These are phyloP conservation scores for Aurantiochytrium sp. DNA, from an alignment of 108 stramenopile genomes.

Conservation along the genomic window DNA sequence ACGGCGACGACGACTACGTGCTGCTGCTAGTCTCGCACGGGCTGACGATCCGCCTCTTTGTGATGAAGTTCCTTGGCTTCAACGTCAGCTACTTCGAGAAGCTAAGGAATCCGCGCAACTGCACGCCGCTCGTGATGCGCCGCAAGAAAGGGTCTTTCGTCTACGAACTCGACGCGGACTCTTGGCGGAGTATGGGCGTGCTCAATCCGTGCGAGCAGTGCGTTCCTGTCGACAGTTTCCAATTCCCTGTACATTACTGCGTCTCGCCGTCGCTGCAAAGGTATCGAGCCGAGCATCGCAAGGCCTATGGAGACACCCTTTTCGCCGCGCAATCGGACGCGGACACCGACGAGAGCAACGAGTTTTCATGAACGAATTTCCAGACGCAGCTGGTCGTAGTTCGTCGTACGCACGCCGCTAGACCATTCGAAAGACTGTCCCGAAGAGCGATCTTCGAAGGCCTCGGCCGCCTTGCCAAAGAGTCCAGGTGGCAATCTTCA, in stretches of 20 bases:
- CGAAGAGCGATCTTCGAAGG: too few relatives aligned
- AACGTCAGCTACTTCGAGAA: background rate
- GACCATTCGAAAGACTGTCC: too few relatives aligned
- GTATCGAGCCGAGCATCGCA: background rate
- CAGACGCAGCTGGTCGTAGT: too few relatives aligned
- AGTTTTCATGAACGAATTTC: too few relatives aligned
- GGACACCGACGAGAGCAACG: too few relatives aligned
- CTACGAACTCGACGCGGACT: background rate
- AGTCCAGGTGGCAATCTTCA: too few relatives aligned
- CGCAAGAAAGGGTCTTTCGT: background rate
- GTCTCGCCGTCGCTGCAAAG: background rate
- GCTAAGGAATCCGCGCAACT: background rate
- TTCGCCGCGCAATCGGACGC: too few relatives aligned
- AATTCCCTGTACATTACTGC: slow-evolving; percentile 23
- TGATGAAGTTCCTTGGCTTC: slow-evolving; percentile 3
- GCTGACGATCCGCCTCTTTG: slow-evolving; percentile 3
- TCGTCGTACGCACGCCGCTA: too few relatives aligned
- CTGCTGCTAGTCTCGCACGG: slow-evolving; percentile 9
- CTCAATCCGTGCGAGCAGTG: background rate
- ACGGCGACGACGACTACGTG: background rate
- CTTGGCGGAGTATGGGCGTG: slow-evolving; percentile 8
- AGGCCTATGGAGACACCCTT: background rate
- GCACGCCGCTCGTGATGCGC: slow-evolving; percentile 10
- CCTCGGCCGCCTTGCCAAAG: too few relatives aligned
- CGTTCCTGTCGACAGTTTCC: background rate